These are phyloP conservation scores for Lactarius sanguifluus DNA, from an alignment of 768 basidiomycete genomes.

Conservation along the genomic window DNA sequence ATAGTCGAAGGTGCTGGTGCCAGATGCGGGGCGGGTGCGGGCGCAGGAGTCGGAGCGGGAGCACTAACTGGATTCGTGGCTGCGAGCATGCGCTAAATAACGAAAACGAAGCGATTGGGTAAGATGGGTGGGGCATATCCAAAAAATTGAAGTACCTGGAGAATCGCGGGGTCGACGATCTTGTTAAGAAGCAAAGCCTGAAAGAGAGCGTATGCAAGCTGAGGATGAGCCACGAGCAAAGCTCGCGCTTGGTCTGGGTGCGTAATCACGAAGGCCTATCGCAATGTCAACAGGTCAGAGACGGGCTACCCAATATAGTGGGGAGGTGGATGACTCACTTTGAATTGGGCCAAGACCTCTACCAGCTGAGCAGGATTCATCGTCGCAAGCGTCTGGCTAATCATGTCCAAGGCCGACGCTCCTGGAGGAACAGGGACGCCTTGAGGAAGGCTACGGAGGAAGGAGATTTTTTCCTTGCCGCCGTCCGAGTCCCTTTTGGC, in stretches of 20 bases:
- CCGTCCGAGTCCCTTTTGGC: constrained; percentile 35
- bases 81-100: constrained; percentile 50
- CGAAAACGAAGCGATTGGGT: background rate
- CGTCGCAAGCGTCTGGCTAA: constrained; percentile 80
- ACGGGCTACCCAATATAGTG: background rate
- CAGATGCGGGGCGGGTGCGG: constrained; percentile 33
- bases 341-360: constrained; percentile 97
- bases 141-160: constrained; percentile 54
- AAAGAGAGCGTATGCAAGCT: constrained; percentile 94
- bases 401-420: constrained; percentile 71
- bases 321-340: constrained; percentile 53
- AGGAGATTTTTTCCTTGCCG: constrained; percentile 40
- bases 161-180: constrained; percentile 83
- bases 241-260: constrained; percentile 87
- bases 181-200: constrained; percentile 92
- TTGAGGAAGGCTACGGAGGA: constrained; percentile 67
- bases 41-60: constrained; percentile 19
- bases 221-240: constrained; percentile 81
- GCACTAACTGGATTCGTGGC: constrained; percentile 34
- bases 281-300: background rate
- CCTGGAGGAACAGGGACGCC: constrained; percentile 77
- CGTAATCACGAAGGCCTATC: constrained; percentile 86
- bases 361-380: constrained; percentile 83
- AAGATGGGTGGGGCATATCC: background rate
- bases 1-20: constrained; percentile 33